phyloP scores from a whole-genome alignment of 164 flowering plant genomes.

The Amborella trichopoda region DNA sequence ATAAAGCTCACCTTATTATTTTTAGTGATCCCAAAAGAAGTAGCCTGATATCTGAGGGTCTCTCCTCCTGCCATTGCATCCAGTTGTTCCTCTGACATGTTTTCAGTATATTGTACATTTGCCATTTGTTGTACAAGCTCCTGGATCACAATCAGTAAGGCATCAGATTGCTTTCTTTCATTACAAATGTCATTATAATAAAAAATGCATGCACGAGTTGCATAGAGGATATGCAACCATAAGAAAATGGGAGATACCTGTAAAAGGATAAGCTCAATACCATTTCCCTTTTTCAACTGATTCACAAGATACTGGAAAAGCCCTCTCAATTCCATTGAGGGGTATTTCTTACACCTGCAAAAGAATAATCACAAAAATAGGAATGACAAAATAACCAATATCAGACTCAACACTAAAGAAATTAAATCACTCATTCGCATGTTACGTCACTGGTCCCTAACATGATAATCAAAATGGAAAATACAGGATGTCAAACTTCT shows the following conservation, averaged over 20 bases:
- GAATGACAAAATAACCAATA: no score
- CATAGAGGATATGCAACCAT: neutral
- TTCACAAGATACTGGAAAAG: slow-evolving; percentile 97
- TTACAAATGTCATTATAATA: neutral
- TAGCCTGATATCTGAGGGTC: slow-evolving; percentile 92
- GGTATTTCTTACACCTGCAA: slow-evolving; percentile 93
- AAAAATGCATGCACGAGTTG: no score
- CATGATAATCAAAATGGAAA: no score
- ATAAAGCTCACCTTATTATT: slow-evolving; percentile 99
- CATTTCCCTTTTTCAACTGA: slow-evolving; percentile 84
- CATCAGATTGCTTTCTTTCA: slow-evolving; percentile 1
- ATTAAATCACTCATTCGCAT: no score
- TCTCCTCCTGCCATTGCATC: slow-evolving; percentile 99
- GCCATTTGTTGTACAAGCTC: slow-evolving; percentile 99
- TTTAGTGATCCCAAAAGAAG: slow-evolving; percentile 80
- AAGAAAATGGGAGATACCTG: slow-evolving; percentile 46
- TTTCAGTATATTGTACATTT: slow-evolving; percentile 93
- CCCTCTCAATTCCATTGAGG: slow-evolving; percentile 97
- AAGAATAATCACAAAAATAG: no score
- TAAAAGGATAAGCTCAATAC: slow-evolving; percentile 90
- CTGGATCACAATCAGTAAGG: slow-evolving; percentile 24
- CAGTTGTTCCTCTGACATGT: slow-evolving; percentile 95
- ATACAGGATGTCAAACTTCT: no score
- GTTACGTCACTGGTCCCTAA: no score
- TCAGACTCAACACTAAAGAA: no score